phyloP scores from a whole-genome alignment of 2,329 filamentous ascomycete species.

The Colletotrichum orchidophilum region DNA sequence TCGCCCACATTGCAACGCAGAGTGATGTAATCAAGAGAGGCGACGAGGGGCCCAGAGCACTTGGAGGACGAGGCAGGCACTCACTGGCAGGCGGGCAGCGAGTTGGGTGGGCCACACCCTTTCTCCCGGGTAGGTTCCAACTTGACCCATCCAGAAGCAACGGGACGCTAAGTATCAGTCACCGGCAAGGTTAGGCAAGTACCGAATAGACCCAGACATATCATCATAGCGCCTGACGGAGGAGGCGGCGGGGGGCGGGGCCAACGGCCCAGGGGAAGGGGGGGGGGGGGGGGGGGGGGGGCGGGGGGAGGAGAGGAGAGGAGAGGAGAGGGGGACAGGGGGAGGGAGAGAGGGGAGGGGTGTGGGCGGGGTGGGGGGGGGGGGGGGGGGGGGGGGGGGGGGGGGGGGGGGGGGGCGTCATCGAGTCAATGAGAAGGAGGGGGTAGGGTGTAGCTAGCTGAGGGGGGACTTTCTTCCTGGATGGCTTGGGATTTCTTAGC shows the following conservation, averaged over 20 bases:
- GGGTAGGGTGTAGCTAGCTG: constrained; percentile 12
- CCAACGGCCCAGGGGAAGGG: too few relatives aligned
- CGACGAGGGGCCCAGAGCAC: not conserved
- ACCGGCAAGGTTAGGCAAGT: constrained; percentile 10
- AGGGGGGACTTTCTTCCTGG: constrained; percentile 12
- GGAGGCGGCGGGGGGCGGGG: too few relatives aligned
- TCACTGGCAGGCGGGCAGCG: not conserved
- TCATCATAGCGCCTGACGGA: constrained; percentile 23
- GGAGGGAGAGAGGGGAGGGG: not conserved
- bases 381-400: too few relatives aligned
- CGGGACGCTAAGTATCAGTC: not conserved
- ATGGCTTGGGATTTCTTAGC: not conserved
- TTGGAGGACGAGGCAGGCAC: constrained; percentile 7
- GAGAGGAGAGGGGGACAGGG: not conserved
- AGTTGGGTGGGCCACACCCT: constrained; percentile 5
- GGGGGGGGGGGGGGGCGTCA: not conserved
- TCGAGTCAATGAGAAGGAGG: not conserved
- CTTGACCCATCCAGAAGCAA: constrained; percentile 1
- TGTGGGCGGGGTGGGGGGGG: not conserved
- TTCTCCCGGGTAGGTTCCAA: too few relatives aligned
- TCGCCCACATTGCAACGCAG: not conserved
- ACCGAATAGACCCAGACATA: constrained; percentile 1
- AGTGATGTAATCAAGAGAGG: constrained; percentile 22
- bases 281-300: too few relatives aligned
- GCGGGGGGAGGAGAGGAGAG: not conserved